phyloP scores from a whole-genome alignment of 768 basidiomycete genomes.

The Auricularia sp. region DNA sequence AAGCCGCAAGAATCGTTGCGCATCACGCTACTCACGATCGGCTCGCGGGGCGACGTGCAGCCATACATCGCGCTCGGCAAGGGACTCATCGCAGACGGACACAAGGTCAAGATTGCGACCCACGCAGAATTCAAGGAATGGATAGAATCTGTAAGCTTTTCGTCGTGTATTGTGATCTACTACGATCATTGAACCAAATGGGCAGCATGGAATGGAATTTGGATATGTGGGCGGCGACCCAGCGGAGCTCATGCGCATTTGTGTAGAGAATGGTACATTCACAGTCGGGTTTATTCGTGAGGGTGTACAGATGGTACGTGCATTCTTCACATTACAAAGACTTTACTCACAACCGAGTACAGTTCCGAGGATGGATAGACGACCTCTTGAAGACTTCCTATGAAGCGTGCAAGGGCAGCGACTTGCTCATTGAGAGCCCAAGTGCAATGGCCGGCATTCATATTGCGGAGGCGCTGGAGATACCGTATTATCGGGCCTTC shows the following conservation, averaged over 20 bases:
- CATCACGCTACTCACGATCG: conserved; percentile 94
- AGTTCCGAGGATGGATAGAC: conserved; percentile 98
- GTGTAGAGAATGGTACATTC: conserved; percentile 96
- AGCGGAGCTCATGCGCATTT: conserved; percentile 94
- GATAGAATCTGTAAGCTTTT: conserved; percentile 74
- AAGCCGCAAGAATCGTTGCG: conserved; percentile 77
- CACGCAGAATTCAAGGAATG: conserved; percentile 92
- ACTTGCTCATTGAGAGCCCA: conserved; percentile 89
- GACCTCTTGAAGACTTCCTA: conserved; percentile 91
- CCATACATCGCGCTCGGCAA: conserved; percentile 95
- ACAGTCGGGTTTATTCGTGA: conserved; percentile 93
- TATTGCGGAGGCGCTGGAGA: conserved; percentile 86
- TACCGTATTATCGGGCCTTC: conserved; percentile 93
- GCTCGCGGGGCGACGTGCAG: conserved; percentile 94
- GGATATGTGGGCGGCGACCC: conserved; percentile 94
- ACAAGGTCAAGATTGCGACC: conserved; percentile 82
- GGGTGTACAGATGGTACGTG: conserved; percentile 67
- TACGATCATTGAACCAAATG: neutral
- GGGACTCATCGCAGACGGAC: conserved; percentile 83
- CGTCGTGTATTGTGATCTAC: too few relatives aligned
- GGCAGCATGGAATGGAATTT: conserved; percentile 90
- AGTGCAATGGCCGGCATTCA: conserved; percentile 97
- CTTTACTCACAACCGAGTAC: conserved; percentile 5
- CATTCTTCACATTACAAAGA: conserved; percentile 5
- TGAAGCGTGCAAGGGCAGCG: conserved; percentile 92